phyloP scores from a whole-genome alignment of 208 protist genomes.

The Leishmania arabica region DNA sequence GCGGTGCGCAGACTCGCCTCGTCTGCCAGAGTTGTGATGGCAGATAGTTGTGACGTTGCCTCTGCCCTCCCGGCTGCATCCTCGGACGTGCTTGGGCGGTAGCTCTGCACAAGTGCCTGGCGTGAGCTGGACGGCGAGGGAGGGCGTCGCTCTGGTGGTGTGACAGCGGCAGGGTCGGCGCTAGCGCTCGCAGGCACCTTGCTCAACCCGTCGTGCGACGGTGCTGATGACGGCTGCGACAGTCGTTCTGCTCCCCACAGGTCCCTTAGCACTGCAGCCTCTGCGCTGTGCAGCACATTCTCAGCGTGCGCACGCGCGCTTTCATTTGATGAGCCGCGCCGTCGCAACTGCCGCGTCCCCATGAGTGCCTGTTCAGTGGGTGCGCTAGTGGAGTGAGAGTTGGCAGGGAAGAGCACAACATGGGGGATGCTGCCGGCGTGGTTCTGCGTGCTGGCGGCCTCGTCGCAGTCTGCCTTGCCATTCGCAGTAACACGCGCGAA shows the following conservation, averaged over 20 bases:
- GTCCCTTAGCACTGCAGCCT: slow-evolving; percentile 6
- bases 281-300: slow-evolving; percentile 14
- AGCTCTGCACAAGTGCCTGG: slow-evolving; percentile 8
- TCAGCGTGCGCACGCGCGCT: slow-evolving; percentile 8
- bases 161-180: neutral
- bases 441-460: neutral
- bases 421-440: slow-evolving; percentile 4
- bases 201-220: neutral
- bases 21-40: neutral
- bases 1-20: slow-evolving; percentile 16
- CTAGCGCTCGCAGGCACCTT: neutral
- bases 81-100: neutral
- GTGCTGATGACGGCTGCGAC: neutral
- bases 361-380: neutral
- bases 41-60: neutral
- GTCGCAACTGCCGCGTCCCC: neutral
- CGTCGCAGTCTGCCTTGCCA: neutral
- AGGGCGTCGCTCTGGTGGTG: slow-evolving; percentile 1
- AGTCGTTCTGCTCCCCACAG: neutral
- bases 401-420: slow-evolving; percentile 20
- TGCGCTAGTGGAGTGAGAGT: neutral
- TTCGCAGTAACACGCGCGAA: neutral
- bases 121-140: neutral
- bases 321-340: neutral
- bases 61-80: neutral